These are phyloP conservation scores for Claviceps pazoutovae DNA, from an alignment of 2,329 filamentous ascomycete genomes.

Conservation along the genomic window DNA sequence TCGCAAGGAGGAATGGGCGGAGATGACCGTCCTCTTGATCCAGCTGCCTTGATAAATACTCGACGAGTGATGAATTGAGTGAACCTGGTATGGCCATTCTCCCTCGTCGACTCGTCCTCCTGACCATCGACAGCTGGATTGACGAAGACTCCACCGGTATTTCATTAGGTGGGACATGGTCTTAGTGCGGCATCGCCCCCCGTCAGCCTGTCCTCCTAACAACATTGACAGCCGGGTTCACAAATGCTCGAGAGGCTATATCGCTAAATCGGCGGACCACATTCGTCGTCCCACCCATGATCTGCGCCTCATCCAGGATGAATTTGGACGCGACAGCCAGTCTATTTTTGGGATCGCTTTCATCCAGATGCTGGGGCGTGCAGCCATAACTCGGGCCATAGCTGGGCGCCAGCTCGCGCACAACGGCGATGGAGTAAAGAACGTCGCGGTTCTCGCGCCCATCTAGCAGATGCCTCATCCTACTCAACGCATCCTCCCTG, in stretches of 20 bases:
- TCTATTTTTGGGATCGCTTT: conserved; percentile 52
- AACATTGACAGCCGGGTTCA: conserved; percentile 37
- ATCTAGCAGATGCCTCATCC: conserved; percentile 58
- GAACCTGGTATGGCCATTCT: neutral
- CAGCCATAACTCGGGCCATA: conserved; percentile 45
- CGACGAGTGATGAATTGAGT: neutral
- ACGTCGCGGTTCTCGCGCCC: conserved; percentile 80
- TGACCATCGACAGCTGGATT: too few species aligned
- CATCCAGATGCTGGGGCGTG: conserved; percentile 46
- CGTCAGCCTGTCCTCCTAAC: conserved; percentile 14
- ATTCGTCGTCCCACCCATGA: conserved; percentile 57
- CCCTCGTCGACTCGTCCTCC: neutral
- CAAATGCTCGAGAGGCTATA: conserved; percentile 47
- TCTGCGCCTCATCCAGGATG: conserved; percentile 48
- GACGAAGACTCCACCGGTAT: too few species aligned
- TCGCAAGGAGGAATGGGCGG: too few species aligned
- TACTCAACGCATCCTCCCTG: conserved; percentile 50
- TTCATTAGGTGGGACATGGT: too few species aligned
- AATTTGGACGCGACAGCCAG: conserved; percentile 58
- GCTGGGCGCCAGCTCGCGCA: conserved; percentile 57
- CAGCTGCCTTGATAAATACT: too few species aligned
- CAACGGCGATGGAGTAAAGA: conserved; percentile 75
- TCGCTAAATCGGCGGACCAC: conserved; percentile 57
- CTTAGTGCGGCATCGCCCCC: too few species aligned
- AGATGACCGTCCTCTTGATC: too few species aligned